Evolutionary conservation across 148 eudicot species (phyloP).

Genomic region (Vaccinium macrocarpon): DNA sequence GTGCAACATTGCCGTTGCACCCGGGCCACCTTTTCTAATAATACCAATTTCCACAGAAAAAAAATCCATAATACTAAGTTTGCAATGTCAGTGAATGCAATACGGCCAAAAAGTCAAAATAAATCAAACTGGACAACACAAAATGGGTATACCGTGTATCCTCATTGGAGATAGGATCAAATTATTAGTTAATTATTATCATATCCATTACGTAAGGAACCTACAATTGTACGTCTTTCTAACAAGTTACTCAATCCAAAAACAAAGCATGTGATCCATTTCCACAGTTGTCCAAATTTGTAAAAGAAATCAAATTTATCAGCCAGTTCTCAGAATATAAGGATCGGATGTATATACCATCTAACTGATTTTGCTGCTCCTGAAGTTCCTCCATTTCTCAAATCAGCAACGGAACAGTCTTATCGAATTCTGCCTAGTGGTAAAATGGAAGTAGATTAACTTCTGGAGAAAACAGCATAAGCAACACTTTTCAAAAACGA

Average conservation of each 20-base stretch:
- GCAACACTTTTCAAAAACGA: neutral
- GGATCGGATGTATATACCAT: slow-evolving; percentile 24
- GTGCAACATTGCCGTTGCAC: too few species aligned
- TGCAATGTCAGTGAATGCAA: neutral
- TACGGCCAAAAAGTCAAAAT: neutral
- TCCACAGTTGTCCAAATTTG: neutral
- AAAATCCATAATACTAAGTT: neutral
- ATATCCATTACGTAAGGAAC: neutral
- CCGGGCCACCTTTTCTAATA: neutral
- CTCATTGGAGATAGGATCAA: neutral
- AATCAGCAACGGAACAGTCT: neutral
- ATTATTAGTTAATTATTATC: neutral
- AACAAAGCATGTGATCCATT: neutral
- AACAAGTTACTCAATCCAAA: neutral
- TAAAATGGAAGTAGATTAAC: neutral
- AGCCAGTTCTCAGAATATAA: neutral
- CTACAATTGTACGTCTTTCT: neutral
- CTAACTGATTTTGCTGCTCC: slow-evolving; percentile 33
- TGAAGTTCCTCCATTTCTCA: slow-evolving; percentile 35
- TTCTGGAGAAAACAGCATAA: neutral
- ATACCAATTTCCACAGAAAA: neutral
- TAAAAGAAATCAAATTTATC: neutral
- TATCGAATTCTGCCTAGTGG: neutral
- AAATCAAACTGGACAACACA: neutral
- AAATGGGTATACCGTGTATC: too few species aligned